Evolutionary conservation across 1,284 basidiomycete species (phyloP).

Genomic region (Phlebopus sp.): DNA sequence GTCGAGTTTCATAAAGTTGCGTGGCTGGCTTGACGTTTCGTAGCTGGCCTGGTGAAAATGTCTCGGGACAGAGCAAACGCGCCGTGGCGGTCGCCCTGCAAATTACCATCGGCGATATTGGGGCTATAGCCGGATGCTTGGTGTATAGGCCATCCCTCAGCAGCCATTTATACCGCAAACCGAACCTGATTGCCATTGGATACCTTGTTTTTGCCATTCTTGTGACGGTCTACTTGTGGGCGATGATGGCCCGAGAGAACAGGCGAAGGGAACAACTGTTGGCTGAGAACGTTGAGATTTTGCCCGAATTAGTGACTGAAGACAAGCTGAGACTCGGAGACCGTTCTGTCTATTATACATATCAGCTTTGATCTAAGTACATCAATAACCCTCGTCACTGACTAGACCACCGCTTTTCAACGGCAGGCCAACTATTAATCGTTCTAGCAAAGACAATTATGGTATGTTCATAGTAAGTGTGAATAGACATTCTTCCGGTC

Average conservation of each 20-base stretch:
- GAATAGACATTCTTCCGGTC: constrained; percentile 20
- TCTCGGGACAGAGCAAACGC: constrained; percentile 69
- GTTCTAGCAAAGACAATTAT: constrained; percentile 29
- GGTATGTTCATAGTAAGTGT: constrained; percentile 27
- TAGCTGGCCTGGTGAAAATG: constrained; percentile 69
- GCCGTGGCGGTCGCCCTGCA: constrained; percentile 66
- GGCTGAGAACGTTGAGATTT: constrained; percentile 7
- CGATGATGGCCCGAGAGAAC: constrained; percentile 54
- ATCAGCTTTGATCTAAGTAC: constrained; percentile 29
- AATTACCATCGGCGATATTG: constrained; percentile 65
- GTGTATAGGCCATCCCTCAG: constrained; percentile 51
- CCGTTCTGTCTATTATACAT: constrained; percentile 36
- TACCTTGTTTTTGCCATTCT: constrained; percentile 52
- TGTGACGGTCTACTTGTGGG: constrained; percentile 47
- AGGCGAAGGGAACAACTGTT: constrained; percentile 36
- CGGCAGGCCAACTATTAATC: constrained; percentile 23
- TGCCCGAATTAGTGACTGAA: constrained; percentile 17
- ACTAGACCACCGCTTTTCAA: background rate
- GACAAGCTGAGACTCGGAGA: constrained; percentile 34
- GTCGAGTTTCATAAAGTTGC: background rate
- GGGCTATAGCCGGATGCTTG: constrained; percentile 56
- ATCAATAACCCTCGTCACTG: constrained; percentile 1
- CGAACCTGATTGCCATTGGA: constrained; percentile 59
- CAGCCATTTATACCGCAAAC: constrained; percentile 50
- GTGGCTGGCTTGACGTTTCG: constrained; percentile 5